Evolutionary conservation across 179 eudicot species (phyloP).

Genomic region (Spergularia azorica): DNA sequence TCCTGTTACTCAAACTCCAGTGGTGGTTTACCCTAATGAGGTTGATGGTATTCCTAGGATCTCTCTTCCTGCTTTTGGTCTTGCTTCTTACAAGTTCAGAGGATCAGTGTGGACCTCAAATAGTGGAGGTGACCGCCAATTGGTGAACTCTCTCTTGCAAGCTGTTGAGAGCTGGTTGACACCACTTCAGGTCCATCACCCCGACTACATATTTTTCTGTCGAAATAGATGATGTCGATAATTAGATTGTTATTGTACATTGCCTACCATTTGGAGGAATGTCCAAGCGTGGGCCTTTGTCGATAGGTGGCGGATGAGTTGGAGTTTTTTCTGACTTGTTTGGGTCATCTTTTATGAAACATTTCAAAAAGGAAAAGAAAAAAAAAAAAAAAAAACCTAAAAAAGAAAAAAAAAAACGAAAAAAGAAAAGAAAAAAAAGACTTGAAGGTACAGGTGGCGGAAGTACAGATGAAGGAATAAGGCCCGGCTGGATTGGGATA

Average conservation of each 20-base stretch:
- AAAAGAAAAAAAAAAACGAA: neutral
- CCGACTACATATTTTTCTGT: slow-evolving; percentile 77
- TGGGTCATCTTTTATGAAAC: slow-evolving; percentile 13
- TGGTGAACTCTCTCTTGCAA: slow-evolving; percentile 51
- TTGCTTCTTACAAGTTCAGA: slow-evolving; percentile 79
- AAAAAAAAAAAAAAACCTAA: neutral
- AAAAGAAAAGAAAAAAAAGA: neutral
- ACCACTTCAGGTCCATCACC: slow-evolving; percentile 74
- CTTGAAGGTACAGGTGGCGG: slow-evolving; percentile 1
- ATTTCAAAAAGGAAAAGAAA: too few species aligned
- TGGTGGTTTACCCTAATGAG: slow-evolving; percentile 49
- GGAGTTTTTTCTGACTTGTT: slow-evolving; percentile 16
- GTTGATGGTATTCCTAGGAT: slow-evolving; percentile 64
- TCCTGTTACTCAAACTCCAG: slow-evolving; percentile 44
- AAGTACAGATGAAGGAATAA: slow-evolving; percentile 27
- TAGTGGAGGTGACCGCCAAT: slow-evolving; percentile 44
- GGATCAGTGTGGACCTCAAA: slow-evolving; percentile 72
- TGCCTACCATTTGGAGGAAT: slow-evolving; percentile 21
- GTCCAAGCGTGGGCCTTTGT: slow-evolving; percentile 18
- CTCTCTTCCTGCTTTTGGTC: slow-evolving; percentile 73
- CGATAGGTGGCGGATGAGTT: slow-evolving; percentile 20
- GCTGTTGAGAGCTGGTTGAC: slow-evolving; percentile 67
- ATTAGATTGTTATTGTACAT: slow-evolving; percentile 28
- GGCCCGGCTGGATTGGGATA: slow-evolving; percentile 25
- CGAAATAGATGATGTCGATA: slow-evolving; percentile 48